These are phyloP conservation scores for Phialophora verrucosa DNA, from an alignment of 2,329 filamentous ascomycete genomes.

Conservation along the genomic window DNA sequence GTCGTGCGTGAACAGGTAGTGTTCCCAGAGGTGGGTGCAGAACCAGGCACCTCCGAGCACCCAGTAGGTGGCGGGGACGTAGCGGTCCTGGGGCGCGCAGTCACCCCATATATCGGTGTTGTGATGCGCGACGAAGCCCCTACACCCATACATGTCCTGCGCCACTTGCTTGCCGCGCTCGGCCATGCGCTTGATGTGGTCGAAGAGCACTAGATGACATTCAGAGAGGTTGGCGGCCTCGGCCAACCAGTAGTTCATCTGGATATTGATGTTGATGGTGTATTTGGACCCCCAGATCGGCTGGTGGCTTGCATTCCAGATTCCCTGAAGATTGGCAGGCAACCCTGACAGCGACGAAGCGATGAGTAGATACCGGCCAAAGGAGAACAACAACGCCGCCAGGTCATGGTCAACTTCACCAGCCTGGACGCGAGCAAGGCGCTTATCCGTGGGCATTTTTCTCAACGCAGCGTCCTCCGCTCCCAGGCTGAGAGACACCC, in stretches of 20 bases:
- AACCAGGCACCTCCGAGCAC: constrained; percentile 61
- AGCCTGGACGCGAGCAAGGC: constrained; percentile 44
- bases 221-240: constrained; percentile 59
- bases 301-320: constrained; percentile 57
- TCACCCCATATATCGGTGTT: constrained; percentile 66
- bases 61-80: constrained; percentile 49
- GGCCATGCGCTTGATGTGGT: constrained; percentile 22
- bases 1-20: constrained; percentile 58
- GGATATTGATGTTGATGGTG: constrained; percentile 64
- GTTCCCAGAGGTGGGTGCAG: constrained; percentile 65
- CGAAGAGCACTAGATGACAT: constrained; percentile 36
- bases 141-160: constrained; percentile 58
- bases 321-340: constrained; percentile 63
- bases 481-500: neutral
- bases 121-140: constrained; percentile 63
- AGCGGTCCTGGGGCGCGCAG: constrained; percentile 57
- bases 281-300: constrained; percentile 63
- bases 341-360: constrained; percentile 59
- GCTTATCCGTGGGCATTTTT: constrained; percentile 32
- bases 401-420: constrained; percentile 51
- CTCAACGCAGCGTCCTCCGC: neutral
- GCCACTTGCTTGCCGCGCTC: constrained; percentile 49
- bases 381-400: constrained; percentile 60
- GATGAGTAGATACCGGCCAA: constrained; percentile 61
- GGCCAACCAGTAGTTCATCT: constrained; percentile 67